Percentiles rank a stretch among this genome's conserved stretches.
These are phyloP conservation scores for Fusarium sp. DNA, from an alignment of 2,329 filamentous ascomycete genomes.

Conservation along the genomic window DNA sequence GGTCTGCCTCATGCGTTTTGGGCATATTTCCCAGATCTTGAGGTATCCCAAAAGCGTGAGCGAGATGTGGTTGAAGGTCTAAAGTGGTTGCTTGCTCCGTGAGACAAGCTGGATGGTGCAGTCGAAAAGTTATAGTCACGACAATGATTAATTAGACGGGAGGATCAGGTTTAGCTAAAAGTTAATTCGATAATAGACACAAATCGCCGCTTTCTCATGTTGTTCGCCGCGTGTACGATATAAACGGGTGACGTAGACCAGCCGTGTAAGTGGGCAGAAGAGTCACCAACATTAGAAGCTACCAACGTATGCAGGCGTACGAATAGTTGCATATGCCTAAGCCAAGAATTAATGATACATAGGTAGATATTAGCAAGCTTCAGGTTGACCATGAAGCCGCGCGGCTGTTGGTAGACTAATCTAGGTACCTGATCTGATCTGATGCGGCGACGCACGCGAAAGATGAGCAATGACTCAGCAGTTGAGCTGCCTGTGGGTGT, in stretches of 20 bases:
- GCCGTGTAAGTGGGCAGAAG: conserved; percentile 29
- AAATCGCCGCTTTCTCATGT: neutral
- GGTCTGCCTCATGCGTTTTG: conserved; percentile 49
- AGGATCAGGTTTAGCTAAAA: neutral
- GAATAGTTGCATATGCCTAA: no score
- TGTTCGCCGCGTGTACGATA: conserved; percentile 1
- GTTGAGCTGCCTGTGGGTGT: neutral
- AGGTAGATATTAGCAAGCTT: conserved; percentile 6
- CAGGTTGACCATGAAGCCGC: conserved; percentile 30
- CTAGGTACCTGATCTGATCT: conserved; percentile 15
- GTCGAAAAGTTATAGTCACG: neutral
- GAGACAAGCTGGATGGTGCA: neutral
- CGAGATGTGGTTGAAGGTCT: conserved; percentile 39
- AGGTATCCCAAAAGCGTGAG: conserved; percentile 37
- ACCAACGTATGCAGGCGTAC: neutral
- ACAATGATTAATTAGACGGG: neutral
- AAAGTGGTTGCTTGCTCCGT: conserved; percentile 37
- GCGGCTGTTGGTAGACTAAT: conserved; percentile 31
- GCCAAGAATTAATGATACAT: no score
- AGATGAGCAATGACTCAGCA: conserved; percentile 35
- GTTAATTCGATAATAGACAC: neutral
- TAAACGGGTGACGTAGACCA: conserved; percentile 30
- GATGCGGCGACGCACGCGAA: conserved; percentile 31
- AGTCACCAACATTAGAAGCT: neutral
- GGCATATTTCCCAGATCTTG: conserved; percentile 41